Conservation (phyloP, 2,329 filamentous ascomycete genomes). For the Diaporthe batatas region DNA sequence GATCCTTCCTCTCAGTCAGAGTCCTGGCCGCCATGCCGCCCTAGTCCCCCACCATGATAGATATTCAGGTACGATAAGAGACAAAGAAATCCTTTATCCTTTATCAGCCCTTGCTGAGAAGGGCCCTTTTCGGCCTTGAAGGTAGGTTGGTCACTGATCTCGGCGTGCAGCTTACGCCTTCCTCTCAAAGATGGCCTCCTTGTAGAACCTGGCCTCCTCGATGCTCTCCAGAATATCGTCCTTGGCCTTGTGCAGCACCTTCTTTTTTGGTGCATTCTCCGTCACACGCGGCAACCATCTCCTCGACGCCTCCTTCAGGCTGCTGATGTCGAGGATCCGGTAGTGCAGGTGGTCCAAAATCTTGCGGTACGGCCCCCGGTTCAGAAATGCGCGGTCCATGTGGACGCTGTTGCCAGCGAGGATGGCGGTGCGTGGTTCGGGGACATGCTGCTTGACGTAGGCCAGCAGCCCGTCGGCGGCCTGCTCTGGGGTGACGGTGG, state of each 20-base stretch:
- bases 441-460: slow-evolving; percentile 82
- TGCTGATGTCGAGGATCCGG: slow-evolving; percentile 91
- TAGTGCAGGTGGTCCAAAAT: slow-evolving; percentile 87
- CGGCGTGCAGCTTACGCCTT: background rate
- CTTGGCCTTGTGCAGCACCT: slow-evolving; percentile 82
- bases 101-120: too few relatives aligned
- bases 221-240: slow-evolving; percentile 97
- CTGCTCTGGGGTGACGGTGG: slow-evolving; percentile 76
- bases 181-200: slow-evolving; percentile 56
- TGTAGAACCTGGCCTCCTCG: slow-evolving; percentile 88
- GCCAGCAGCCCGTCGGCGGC: slow-evolving; percentile 80
- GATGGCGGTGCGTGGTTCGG: slow-evolving; percentile 75
- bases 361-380: slow-evolving; percentile 77
- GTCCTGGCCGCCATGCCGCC: background rate
- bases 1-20: background rate
- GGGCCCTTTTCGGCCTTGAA: background rate
- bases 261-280: slow-evolving; percentile 78
- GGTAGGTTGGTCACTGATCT: background rate
- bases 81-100: background rate
- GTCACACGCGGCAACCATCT: slow-evolving; percentile 80
- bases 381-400: slow-evolving; percentile 86
- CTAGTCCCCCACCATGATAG: background rate
- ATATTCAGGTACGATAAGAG: background rate
- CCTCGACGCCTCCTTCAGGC: slow-evolving; percentile 88
- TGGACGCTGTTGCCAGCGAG: slow-evolving; percentile 95